Percentiles rank a stretch among this genome's conserved stretches.
Evolutionary conservation across 2,329 filamentous ascomycete species (phyloP).

Genomic region (Xylaria digitata): DNA sequence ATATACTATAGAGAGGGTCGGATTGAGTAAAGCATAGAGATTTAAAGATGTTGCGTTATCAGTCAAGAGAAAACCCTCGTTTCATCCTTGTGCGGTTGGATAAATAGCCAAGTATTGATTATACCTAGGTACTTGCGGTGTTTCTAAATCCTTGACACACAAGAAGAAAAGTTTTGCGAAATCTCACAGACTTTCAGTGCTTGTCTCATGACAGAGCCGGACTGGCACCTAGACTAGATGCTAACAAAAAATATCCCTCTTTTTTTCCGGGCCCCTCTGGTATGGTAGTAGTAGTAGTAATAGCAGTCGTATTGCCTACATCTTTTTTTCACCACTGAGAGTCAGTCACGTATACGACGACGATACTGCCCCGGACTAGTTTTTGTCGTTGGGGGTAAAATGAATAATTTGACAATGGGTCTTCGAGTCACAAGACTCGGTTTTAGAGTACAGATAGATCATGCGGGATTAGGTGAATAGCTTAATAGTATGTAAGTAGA

Average conservation of each 20-base stretch:
- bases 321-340: too few species aligned
- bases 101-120: too few species aligned
- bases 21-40: neutral
- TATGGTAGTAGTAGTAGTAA: too few species aligned
- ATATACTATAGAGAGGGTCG: neutral
- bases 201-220: neutral
- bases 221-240: neutral
- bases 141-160: neutral
- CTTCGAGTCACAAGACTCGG: neutral
- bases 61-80: too few species aligned
- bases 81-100: too few species aligned
- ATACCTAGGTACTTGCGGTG: neutral
- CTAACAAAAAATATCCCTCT: neutral
- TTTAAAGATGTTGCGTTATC: neutral
- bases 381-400: neutral
- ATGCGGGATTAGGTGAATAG: slow-evolving; percentile 9
- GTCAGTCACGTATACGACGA: neutral
- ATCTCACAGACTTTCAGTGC: neutral
- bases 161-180: neutral
- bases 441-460: neutral
- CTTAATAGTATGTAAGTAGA: neutral
- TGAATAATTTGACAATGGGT: neutral
- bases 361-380: neutral
- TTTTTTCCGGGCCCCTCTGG: neutral
- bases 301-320: too few species aligned